Conservation (phyloP, 2,329 filamentous ascomycete species). For the Aotearoamyces nothofagi region DNA sequence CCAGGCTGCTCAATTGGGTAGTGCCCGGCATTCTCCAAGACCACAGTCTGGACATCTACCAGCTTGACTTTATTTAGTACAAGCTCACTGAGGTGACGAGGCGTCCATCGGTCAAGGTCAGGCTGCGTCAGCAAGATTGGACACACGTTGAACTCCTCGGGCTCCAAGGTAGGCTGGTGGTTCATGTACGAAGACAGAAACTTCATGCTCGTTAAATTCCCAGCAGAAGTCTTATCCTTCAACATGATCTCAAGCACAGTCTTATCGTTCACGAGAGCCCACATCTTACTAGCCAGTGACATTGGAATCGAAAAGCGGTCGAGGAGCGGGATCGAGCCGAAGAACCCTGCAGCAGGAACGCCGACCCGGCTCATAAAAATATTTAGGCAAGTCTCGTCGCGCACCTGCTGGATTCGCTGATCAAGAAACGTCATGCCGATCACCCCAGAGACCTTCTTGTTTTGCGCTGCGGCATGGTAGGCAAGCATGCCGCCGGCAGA, state of each 20-base stretch:
- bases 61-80: constrained; percentile 3
- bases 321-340: constrained; percentile 1
- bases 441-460: constrained; percentile 4
- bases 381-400: constrained; percentile 3
- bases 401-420: constrained; percentile 2
- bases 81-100: constrained; percentile 2
- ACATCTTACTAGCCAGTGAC: constrained; percentile 3
- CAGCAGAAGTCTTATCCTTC: constrained; percentile 4
- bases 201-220: constrained; percentile 3
- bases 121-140: constrained; percentile 4
- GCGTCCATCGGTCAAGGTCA: constrained; percentile 3
- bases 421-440: constrained; percentile 5
- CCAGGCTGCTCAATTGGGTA: constrained; percentile 4
- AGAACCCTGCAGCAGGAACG: constrained; percentile 2
- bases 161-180: constrained; percentile 2
- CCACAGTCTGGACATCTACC: constrained; percentile 3
- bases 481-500: constrained; percentile 3
- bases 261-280: constrained; percentile 2
- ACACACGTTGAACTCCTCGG: constrained; percentile 4
- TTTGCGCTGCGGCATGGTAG: constrained; percentile 4
- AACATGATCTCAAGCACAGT: constrained; percentile 3
- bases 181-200: constrained; percentile 4
- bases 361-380: constrained; percentile 5
- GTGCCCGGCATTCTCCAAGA: constrained; percentile 3
- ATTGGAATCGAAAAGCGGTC: constrained; percentile 3